A percentile compares a stretch with the other conserved stretches of the same genome.
Conservation (phyloP, 108 stramenopile genomes). For the Nitzschia sp. region DNA sequence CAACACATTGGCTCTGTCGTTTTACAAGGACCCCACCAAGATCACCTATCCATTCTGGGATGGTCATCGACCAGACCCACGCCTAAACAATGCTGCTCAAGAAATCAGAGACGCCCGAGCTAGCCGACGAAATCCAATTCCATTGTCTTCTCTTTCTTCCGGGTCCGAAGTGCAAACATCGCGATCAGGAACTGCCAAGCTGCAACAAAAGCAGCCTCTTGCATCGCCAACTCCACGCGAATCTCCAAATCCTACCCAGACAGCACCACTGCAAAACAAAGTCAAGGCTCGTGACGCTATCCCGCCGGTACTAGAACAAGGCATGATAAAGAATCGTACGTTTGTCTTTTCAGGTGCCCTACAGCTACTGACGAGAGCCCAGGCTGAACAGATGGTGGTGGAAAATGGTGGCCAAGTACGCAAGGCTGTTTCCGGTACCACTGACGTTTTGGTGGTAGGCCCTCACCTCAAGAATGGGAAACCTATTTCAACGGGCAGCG, state of each 20-base stretch:
- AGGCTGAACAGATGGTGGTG: conserved; percentile 17
- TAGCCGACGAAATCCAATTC: neutral
- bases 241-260: neutral
- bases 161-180: neutral
- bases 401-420: conserved; percentile 16
- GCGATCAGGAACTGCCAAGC: neutral
- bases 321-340: neutral
- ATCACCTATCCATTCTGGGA: conserved; percentile 33
- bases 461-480: conserved; percentile 18
- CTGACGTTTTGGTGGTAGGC: conserved; percentile 15
- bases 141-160: too few relatives aligned
- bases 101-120: neutral
- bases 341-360: conserved; percentile 30
- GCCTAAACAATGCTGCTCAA: neutral
- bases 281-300: neutral
- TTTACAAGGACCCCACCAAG: conserved; percentile 34
- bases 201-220: neutral
- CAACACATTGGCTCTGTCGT: conserved; percentile 46
- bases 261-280: neutral
- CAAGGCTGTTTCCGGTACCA: conserved; percentile 17
- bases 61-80: neutral
- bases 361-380: neutral
- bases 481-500: conserved; percentile 4
- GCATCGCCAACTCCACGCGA: neutral
- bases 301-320: neutral